phyloP scores from a whole-genome alignment of 306 rosid genomes.

The Dryas drummondii region DNA sequence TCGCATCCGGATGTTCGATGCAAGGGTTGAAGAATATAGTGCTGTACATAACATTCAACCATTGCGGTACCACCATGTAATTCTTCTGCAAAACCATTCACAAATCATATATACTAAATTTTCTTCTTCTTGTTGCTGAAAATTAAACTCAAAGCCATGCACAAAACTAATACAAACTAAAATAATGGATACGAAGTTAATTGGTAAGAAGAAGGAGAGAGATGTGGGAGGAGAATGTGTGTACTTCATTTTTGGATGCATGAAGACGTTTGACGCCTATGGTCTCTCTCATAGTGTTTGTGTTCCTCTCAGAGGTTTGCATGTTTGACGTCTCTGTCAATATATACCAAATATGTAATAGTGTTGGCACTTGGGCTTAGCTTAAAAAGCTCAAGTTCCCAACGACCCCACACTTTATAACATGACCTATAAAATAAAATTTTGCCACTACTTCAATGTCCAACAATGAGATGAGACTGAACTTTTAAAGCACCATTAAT shows the following conservation, averaged over 20 bases:
- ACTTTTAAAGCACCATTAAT: too few species aligned
- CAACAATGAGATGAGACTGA: too few species aligned
- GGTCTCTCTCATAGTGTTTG: slow-evolving; percentile 5
- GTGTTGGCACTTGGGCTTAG: too few species aligned
- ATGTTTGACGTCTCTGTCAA: not conserved
- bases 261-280: slow-evolving; percentile 6
- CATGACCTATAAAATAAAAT: not conserved
- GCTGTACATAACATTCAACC: slow-evolving; percentile 28
- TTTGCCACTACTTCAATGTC: too few species aligned
- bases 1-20: slow-evolving; percentile 7
- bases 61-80: slow-evolving; percentile 18
- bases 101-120: not conserved
- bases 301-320: not conserved
- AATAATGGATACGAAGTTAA: not conserved
- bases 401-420: not conserved
- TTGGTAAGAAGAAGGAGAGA: not conserved
- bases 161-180: not conserved
- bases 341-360: too few species aligned
- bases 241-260: slow-evolving; percentile 21
- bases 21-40: slow-evolving; percentile 21
- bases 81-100: slow-evolving; percentile 13
- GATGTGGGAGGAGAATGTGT: too few species aligned
- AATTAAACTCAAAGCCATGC: too few species aligned
- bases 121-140: too few species aligned
- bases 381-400: not conserved